Evolutionary conservation across 2,329 filamentous ascomycete genomes (phyloP), one percentile per base, ranked within the genome.

Genomic region (Xylariaceae sp.): DNA sequence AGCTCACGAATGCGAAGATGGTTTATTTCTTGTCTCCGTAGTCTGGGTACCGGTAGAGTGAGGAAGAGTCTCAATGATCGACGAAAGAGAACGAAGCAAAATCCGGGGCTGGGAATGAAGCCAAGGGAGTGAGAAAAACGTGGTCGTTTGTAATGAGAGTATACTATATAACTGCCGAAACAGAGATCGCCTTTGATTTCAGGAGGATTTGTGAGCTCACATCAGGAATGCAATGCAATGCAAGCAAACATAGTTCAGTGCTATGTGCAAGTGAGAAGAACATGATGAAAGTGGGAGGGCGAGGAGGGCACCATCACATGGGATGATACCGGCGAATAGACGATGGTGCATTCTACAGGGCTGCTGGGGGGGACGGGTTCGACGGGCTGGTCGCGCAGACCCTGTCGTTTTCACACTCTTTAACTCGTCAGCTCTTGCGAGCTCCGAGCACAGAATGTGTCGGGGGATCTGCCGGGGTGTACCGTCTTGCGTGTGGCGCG

Each of bases 241-340:
- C 38, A 42, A 34, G 19, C 41, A n/a, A 18, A 36, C 41, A 42
- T 50, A 47, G 49, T 38, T 16, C 39, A 43, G 36, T 45, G 48
- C 3, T 28, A 28, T 28, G 22, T 39, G 22, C 22, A 7, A 45
- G 49, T 31, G 34, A 49, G 42, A 45, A 22, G 38, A 39, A 47
- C 14, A 18, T 31, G 47, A 56, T 28, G 12, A 36, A 45, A 44
- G 42, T 19, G 42, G 48, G 42, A 51, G 46, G 45, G 47, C 33
- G 44, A 42, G 49, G 51, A 50, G 43, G 40, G 51, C 42, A 48
- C 42, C 34, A 51, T 47, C 48, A 47, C 39, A 51, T 46, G 47
- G 46, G 48, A 48, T 55, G 52, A 55, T 52, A 47, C 47, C 44
- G 22, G 22, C 22, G 22, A 28, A 28, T 5, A 28, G 22, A 28